Percentiles rank a stretch among this genome's conserved stretches.
These are phyloP conservation scores for Fusarium oxysporum DNA, from an alignment of 2,329 filamentous ascomycete species.

Conservation along the genomic window DNA sequence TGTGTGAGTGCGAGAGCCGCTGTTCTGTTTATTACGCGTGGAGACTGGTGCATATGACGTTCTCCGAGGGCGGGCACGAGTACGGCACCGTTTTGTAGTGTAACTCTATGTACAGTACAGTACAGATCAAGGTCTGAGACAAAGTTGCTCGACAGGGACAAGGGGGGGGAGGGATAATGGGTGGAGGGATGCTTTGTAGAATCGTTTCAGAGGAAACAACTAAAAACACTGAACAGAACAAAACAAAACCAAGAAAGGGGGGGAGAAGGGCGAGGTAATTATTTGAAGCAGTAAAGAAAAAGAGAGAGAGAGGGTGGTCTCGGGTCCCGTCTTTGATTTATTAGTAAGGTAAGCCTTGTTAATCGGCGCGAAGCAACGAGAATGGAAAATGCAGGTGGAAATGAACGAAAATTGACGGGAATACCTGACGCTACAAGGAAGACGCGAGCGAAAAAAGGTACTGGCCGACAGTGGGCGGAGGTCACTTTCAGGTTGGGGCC, in stretches of 20 bases:
- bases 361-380: conserved; percentile 29
- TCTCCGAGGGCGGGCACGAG: conserved; percentile 33
- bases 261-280: conserved; percentile 18
- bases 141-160: conserved; percentile 26
- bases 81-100: conserved; percentile 8
- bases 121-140: conserved; percentile 35
- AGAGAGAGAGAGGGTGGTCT: not conserved
- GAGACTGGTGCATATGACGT: conserved; percentile 45
- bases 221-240: conserved; percentile 3
- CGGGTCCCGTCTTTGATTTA: conserved; percentile 24
- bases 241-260: conserved; percentile 19
- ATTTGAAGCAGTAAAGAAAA: not conserved
- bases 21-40: conserved; percentile 37
- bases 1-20: conserved; percentile 10
- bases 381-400: conserved; percentile 14
- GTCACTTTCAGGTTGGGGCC: conserved; percentile 33
- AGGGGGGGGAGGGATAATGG: conserved; percentile 17
- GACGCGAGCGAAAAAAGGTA: conserved; percentile 10
- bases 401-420: conserved; percentile 7
- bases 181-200: conserved; percentile 2
- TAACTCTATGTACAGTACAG: conserved; percentile 4
- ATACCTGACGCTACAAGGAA: conserved; percentile 17
- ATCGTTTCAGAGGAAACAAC: conserved; percentile 12
- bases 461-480: not conserved
- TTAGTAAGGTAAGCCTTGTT: conserved; percentile 39